phyloP scores from a whole-genome alignment of 1,139 yeast species.

The Sugiyamaella japonica region DNA sequence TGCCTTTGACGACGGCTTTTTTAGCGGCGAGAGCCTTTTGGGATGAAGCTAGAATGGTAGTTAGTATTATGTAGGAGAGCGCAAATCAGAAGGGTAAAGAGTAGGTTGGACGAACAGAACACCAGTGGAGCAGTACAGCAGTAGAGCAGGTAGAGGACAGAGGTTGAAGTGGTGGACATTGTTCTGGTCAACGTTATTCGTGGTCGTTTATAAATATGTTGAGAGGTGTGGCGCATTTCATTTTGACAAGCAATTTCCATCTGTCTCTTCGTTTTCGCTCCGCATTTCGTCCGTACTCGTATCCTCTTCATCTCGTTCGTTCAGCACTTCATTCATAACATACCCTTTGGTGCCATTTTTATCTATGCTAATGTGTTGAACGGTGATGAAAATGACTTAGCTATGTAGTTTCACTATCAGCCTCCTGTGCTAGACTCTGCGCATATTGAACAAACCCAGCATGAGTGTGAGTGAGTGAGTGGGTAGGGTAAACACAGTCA shows the following conservation, averaged over 20 bases:
- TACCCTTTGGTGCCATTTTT: conserved; percentile 28
- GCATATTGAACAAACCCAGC: conserved; percentile 1
- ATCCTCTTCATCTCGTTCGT: not conserved
- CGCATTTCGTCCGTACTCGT: no score
- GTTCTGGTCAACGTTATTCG: no score
- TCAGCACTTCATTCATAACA: conserved; percentile 9
- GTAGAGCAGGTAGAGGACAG: no score
- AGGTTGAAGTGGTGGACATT: no score
- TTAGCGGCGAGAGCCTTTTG: conserved; percentile 94
- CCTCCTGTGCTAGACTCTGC: not conserved
- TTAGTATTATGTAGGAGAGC: conserved; percentile 10
- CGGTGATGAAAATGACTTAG: conserved; percentile 16
- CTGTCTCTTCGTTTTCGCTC: not conserved
- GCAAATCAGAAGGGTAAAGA: no score
- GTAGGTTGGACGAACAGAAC: no score
- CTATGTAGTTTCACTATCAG: not conserved
- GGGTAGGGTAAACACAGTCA: not conserved
- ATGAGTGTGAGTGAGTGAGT: conserved; percentile 8
- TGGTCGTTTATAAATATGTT: no score
- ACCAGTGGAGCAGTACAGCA: no score
- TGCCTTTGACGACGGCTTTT: conserved; percentile 98
- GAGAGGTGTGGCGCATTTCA: no score
- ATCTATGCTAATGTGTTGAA: conserved; percentile 19
- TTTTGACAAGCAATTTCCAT: no score
- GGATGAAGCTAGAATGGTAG: conserved; percentile 36